Percentiles rank a stretch among this genome's conserved stretches.
Conservation (phyloP, 768 basidiomycete genomes). For the Suillus plorans region DNA sequence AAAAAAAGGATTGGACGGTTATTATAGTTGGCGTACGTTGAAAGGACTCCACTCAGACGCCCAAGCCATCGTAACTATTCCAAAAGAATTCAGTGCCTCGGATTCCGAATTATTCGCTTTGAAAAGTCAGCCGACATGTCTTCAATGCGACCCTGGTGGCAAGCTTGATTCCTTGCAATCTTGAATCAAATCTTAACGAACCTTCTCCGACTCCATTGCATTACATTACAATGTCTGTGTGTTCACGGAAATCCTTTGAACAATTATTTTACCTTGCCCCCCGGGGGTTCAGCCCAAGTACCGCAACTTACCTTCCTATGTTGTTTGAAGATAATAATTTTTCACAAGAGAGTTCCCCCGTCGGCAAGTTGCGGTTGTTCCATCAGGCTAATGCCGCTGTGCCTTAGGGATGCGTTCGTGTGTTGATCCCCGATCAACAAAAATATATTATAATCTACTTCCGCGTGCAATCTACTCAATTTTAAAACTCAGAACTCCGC, state of each 20-base stretch:
- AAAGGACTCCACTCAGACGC: constrained; percentile 25
- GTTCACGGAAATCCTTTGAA: neutral
- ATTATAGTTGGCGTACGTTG: constrained; percentile 29
- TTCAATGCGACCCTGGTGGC: constrained; percentile 34
- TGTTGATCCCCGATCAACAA: constrained; percentile 65
- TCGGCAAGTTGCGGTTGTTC: constrained; percentile 32
- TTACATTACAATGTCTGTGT: no score
- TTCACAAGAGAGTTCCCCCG: constrained; percentile 6
- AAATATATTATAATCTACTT: constrained; percentile 34
- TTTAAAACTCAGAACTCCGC: constrained; percentile 31
- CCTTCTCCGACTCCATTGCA: constrained; percentile 1
- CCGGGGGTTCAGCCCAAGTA: constrained; percentile 2
- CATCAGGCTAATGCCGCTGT: constrained; percentile 24
- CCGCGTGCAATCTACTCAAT: constrained; percentile 19
- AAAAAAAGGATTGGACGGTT: constrained; percentile 33
- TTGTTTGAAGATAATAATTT: neutral
- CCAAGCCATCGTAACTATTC: constrained; percentile 17
- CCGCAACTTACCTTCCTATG: neutral
- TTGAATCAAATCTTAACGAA: constrained; percentile 33
- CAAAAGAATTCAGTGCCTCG: constrained; percentile 32
- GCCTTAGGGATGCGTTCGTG: constrained; percentile 35
- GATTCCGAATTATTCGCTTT: constrained; percentile 54
- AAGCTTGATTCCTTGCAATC: constrained; percentile 29
- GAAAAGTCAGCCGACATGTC: constrained; percentile 36
- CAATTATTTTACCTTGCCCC: neutral